A percentile compares a stretch with the other conserved stretches of the same genome.
Conservation (phyloP, 352 stramenopile species). For the Aphanomyces invadans region DNA sequence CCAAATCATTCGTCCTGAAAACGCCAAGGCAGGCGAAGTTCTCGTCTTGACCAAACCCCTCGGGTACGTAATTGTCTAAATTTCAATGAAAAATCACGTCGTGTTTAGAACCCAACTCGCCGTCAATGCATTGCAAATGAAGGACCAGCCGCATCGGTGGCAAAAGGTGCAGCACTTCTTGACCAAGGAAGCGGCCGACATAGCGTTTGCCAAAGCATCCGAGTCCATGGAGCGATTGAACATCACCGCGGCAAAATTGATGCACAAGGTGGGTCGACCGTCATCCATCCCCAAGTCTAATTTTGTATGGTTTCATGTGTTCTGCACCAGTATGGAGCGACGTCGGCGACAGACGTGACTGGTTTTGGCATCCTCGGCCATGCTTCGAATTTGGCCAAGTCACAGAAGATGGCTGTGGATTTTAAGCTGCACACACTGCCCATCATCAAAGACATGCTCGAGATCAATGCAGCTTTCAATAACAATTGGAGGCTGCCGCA, state of each 20-base stretch:
- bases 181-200: slow-evolving; percentile 59
- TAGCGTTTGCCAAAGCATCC: slow-evolving; percentile 86
- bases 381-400: slow-evolving; percentile 89
- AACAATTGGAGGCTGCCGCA: slow-evolving; percentile 90
- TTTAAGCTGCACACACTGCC: slow-evolving; percentile 92
- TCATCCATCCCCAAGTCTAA: too few relatives aligned
- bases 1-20: slow-evolving; percentile 85
- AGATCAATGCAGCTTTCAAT: slow-evolving; percentile 81
- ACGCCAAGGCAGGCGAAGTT: slow-evolving; percentile 82
- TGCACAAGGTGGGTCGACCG: slow-evolving; percentile 71
- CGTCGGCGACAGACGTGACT: slow-evolving; percentile 93
- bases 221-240: slow-evolving; percentile 93
- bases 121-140: slow-evolving; percentile 91
- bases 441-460: slow-evolving; percentile 84
- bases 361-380: slow-evolving; percentile 94
- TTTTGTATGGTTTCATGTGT: too few relatives aligned
- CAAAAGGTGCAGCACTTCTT: slow-evolving; percentile 63
- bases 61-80: slow-evolving; percentile 29
- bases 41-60: slow-evolving; percentile 92
- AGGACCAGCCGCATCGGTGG: slow-evolving; percentile 72
- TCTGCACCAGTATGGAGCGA: slow-evolving; percentile 61
- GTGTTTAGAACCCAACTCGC: slow-evolving; percentile 77
- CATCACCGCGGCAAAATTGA: slow-evolving; percentile 83
- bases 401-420: slow-evolving; percentile 78
- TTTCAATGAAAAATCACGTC: neutral